phyloP scores from a whole-genome alignment of 208 protist species.

The Zelonia costaricensis region DNA sequence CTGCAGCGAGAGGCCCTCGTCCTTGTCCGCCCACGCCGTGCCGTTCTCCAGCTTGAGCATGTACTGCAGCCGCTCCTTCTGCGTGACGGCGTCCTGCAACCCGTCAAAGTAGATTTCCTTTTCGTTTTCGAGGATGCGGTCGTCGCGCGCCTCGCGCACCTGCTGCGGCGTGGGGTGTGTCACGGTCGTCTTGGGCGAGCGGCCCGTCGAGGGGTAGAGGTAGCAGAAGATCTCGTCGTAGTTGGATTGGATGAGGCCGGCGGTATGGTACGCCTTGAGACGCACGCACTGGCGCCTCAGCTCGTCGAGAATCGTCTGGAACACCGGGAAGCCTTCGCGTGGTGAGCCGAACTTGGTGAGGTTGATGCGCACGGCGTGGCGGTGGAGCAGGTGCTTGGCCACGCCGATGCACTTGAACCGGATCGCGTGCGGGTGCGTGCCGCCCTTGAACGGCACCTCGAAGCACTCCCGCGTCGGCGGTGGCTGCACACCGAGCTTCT shows the following conservation, averaged over 20 bases:
- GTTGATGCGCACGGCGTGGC: conserved; percentile 75
- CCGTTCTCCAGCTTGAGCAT: conserved; percentile 68
- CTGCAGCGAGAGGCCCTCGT: conserved; percentile 85
- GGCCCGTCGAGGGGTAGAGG: conserved; percentile 80
- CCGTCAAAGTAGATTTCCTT: conserved; percentile 88
- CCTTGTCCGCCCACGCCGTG: conserved; percentile 86
- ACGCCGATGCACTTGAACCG: conserved; percentile 87
- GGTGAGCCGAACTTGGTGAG: conserved; percentile 87
- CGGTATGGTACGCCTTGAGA: conserved; percentile 77
- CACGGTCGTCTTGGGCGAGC: conserved; percentile 82
- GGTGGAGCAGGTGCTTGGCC: conserved; percentile 76
- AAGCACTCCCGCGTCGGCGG: conserved; percentile 64
- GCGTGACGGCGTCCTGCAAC: conserved; percentile 53
- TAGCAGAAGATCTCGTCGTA: conserved; percentile 89
- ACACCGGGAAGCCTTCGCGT: conserved; percentile 80
- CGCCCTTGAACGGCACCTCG: conserved; percentile 85
- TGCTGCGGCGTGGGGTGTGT: conserved; percentile 63
- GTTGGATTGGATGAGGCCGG: conserved; percentile 60
- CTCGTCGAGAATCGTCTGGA: conserved; percentile 82
- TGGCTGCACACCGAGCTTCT: conserved; percentile 83
- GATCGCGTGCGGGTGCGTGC: conserved; percentile 84
- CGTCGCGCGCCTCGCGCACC: conserved; percentile 58
- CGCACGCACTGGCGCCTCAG: conserved; percentile 63
- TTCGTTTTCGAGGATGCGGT: conserved; percentile 69
- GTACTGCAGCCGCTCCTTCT: conserved; percentile 64